These are phyloP conservation scores for Lepiota venenata DNA, from an alignment of 768 basidiomycete species.

Conservation along the genomic window DNA sequence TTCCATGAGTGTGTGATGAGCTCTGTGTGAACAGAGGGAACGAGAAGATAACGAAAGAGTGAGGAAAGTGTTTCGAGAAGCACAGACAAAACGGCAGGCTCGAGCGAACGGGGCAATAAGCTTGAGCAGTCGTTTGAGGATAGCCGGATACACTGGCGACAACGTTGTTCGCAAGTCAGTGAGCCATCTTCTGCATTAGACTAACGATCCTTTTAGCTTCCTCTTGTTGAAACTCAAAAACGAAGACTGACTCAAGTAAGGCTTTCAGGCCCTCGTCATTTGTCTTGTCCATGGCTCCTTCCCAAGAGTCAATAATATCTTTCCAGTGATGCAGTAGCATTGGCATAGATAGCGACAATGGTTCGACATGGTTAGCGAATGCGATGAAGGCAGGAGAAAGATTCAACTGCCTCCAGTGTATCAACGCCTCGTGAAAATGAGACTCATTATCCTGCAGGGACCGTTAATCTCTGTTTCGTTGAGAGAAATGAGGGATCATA, in stretches of 20 bases:
- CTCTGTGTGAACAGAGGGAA: conserved; percentile 55
- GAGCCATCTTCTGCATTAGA: conserved; percentile 71
- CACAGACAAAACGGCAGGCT: conserved; percentile 54
- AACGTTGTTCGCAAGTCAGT: conserved; percentile 79
- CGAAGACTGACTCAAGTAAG: conserved; percentile 64
- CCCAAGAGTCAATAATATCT: conserved; percentile 66
- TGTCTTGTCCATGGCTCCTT: conserved; percentile 47
- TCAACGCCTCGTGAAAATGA: conserved; percentile 71
- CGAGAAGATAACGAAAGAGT: conserved; percentile 70
- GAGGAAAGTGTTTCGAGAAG: conserved; percentile 67
- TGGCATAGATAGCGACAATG: conserved; percentile 72
- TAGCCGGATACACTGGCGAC: conserved; percentile 52
- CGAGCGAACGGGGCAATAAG: conserved; percentile 56
- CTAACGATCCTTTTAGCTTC: conserved; percentile 32
- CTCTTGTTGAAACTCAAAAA: not conserved
- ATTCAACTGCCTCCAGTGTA: conserved; percentile 79
- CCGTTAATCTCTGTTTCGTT: not conserved
- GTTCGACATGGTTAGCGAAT: conserved; percentile 60
- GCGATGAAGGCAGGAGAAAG: conserved; percentile 70
- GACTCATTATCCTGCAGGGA: conserved; percentile 64
- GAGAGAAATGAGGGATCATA: conserved; percentile 22
- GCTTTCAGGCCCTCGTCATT: conserved; percentile 73
- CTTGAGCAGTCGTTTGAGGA: conserved; percentile 53
- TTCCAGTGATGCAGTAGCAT: conserved; percentile 78
- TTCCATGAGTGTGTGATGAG: conserved; percentile 62